Percentiles rank a stretch among this genome's conserved stretches.
phyloP scores from a whole-genome alignment of 768 basidiomycete species.

The Saitozyma podzolica region DNA sequence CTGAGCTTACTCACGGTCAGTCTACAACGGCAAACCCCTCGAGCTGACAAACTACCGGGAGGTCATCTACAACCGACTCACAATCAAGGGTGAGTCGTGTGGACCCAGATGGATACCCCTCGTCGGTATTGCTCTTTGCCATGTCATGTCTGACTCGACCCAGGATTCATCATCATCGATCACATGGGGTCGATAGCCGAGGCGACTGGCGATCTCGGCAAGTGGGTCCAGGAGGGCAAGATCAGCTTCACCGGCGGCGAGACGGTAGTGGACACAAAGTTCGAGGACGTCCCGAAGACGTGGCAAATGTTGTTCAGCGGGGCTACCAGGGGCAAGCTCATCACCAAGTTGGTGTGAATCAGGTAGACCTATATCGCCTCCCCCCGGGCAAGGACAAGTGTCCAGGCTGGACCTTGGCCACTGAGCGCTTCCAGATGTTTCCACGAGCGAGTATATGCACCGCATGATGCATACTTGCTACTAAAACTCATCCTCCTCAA shows the following conservation, averaged over 20 bases:
- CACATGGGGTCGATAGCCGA: conserved; percentile 11
- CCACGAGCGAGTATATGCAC: neutral
- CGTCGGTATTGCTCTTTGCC: neutral
- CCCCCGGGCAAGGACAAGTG: neutral
- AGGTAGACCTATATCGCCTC: too few species aligned
- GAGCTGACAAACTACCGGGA: conserved; percentile 30
- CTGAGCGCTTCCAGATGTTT: neutral
- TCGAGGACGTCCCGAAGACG: conserved; percentile 40
- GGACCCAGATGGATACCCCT: too few species aligned
- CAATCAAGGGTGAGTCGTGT: conserved; percentile 30
- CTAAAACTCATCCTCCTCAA: conserved; percentile 51
- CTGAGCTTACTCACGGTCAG: neutral
- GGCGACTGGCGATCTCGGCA: conserved; percentile 18
- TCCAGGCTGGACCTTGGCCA: neutral
- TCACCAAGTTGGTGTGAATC: neutral
- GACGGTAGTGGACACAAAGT: conserved; percentile 36
- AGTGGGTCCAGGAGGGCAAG: conserved; percentile 34
- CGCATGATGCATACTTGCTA: conserved; percentile 5
- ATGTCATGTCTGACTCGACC: neutral
- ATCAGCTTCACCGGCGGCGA: conserved; percentile 29
- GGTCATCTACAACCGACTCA: conserved; percentile 35
- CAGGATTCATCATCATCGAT: conserved; percentile 33
- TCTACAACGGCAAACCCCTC: conserved; percentile 18
- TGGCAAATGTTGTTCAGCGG: conserved; percentile 4
- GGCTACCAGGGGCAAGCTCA: conserved; percentile 3